Evolutionary conservation across 2,329 filamentous ascomycete genomes (phyloP).

Genomic region (Rutstroemia sydowiana): DNA sequence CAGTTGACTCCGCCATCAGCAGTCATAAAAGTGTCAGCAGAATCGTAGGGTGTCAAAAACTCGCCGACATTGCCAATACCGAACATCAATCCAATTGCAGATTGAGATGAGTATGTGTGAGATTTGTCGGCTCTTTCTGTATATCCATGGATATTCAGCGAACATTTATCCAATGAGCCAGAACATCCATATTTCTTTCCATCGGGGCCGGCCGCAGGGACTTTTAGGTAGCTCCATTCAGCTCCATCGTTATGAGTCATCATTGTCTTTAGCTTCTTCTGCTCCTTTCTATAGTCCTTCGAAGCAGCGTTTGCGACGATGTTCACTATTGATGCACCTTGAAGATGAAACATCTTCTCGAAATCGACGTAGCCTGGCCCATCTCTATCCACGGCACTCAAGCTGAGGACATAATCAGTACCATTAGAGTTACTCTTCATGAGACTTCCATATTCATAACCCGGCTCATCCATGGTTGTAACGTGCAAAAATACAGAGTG

Average conservation of each 20-base stretch:
- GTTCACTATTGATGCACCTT: constrained; percentile 86
- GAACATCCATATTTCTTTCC: constrained; percentile 66
- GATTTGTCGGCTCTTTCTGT: constrained; percentile 78
- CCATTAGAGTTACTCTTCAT: constrained; percentile 99
- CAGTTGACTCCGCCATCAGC: constrained; percentile 85
- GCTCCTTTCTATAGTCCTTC: constrained; percentile 44
- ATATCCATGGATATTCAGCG: constrained; percentile 89
- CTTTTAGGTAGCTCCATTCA: constrained; percentile 70
- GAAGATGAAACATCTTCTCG: constrained; percentile 87
- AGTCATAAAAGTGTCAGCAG: constrained; percentile 85
- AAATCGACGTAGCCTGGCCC: constrained; percentile 78
- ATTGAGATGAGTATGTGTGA: constrained; percentile 81
- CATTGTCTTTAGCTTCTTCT: constrained; percentile 79
- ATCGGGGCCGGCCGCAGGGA: constrained; percentile 64
- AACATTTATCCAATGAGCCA: constrained; percentile 60
- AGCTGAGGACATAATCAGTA: constrained; percentile 84
- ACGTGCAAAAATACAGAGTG: constrained; percentile 94
- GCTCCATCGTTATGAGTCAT: constrained; percentile 97
- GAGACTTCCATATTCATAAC: constrained; percentile 72
- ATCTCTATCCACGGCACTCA: constrained; percentile 76
- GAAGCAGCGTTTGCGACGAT: constrained; percentile 67
- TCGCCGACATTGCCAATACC: constrained; percentile 85
- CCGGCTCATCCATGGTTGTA: constrained; percentile 59
- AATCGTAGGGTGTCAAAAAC: constrained; percentile 30
- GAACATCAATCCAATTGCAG: constrained; percentile 85